These are phyloP conservation scores for Cicer arietinum DNA, from an alignment of 306 rosid genomes.

Conservation along the genomic window DNA sequence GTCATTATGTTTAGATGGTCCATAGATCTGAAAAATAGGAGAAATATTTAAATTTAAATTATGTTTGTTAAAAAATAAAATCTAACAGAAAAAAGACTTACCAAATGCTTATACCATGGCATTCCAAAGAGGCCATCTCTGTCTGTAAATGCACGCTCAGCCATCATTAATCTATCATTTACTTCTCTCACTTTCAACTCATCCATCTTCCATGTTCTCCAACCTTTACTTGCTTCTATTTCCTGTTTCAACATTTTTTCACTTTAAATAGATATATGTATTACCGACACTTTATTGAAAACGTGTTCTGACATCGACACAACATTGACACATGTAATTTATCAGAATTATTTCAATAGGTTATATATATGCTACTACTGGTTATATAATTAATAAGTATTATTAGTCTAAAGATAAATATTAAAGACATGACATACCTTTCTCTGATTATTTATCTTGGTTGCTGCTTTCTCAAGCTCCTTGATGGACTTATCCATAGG, in stretches of 20 bases:
- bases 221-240: constrained; percentile 52
- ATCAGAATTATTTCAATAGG: too few relatives aligned
- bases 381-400: background rate
- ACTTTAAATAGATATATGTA: background rate
- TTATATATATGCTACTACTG: background rate
- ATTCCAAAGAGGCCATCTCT: constrained; percentile 69
- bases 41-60: too few relatives aligned
- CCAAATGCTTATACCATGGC: constrained; percentile 83
- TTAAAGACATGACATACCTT: constrained; percentile 47
- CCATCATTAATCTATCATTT: constrained; percentile 76
- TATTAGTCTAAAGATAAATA: background rate
- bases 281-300: too few relatives aligned
- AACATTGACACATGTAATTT: too few relatives aligned
- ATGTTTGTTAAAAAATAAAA: too few relatives aligned
- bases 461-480: constrained; percentile 65
- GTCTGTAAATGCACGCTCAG: constrained; percentile 76
- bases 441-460: constrained; percentile 53
- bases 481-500: constrained; percentile 62
- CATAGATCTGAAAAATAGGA: constrained; percentile 59
- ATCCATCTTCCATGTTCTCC: constrained; percentile 56
- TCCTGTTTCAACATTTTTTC: constrained; percentile 46
- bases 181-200: constrained; percentile 61
- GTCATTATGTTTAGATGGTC: constrained; percentile 65
- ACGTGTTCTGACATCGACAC: too few relatives aligned
- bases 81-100: background rate